These are phyloP conservation scores for Vigna mungo DNA, from an alignment of 306 rosid genomes.

Conservation along the genomic window DNA sequence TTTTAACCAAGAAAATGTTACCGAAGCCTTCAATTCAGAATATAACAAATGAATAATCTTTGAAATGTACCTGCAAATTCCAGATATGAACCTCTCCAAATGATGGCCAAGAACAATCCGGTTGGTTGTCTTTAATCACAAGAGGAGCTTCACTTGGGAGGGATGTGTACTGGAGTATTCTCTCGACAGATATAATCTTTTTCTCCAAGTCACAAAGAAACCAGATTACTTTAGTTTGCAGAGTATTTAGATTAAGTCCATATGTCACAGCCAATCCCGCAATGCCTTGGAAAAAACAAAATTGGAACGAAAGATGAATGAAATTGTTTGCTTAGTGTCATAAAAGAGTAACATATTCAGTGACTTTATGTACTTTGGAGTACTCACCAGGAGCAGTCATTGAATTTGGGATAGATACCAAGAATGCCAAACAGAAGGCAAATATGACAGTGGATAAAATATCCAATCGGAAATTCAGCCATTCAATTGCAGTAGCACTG, in stretches of 20 bases:
- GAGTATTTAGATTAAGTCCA: conserved; percentile 67
- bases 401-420: conserved; percentile 72
- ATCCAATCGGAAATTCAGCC: conserved; percentile 80
- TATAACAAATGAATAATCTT: neutral
- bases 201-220: conserved; percentile 72
- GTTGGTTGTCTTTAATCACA: conserved; percentile 61
- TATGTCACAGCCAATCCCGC: conserved; percentile 91
- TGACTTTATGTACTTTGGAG: neutral
- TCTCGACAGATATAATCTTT: conserved; percentile 86
- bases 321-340: conserved; percentile 13
- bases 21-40: neutral
- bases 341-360: conserved; percentile 1
- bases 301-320: neutral
- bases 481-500: conserved; percentile 66
- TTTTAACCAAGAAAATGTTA: neutral
- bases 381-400: conserved; percentile 69
- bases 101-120: conserved; percentile 72
- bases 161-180: conserved; percentile 75
- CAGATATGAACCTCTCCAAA: conserved; percentile 73
- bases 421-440: conserved; percentile 68
- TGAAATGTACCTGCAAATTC: conserved; percentile 67
- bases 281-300: conserved; percentile 55
- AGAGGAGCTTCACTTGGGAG: conserved; percentile 84
- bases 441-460: conserved; percentile 67
- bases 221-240: conserved; percentile 61